Evolutionary conservation across 306 rosid genomes (phyloP), one percentile per base, ranked within the genome.

Genomic region (Rubus idaeus): DNA sequence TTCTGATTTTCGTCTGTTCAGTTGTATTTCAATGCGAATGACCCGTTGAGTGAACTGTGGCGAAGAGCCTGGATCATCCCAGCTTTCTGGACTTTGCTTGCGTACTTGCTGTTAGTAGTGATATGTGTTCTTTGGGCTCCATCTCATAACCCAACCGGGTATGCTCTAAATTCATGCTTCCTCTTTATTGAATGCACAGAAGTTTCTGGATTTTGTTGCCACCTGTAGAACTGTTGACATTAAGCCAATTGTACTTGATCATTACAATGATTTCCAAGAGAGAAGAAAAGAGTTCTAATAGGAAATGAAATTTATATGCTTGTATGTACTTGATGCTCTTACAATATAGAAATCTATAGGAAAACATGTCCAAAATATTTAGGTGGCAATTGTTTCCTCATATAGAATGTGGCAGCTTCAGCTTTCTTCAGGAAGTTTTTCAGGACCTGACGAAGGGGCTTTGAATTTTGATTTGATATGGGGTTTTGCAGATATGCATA

Each of bases 101-200:
- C 93, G 3, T 91, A 82, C 69, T 51, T 81, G 26, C 85, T 91
- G 71, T 70, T 91, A 81, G 77, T 68, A 21, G 89, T 89, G 78
- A 91, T 91, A 51, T 85, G 93, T 68, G 51, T 79, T 84, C 96
- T 87, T n/a, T 91, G 91, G 96, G 93, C 80, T 67, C 96, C 96
- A 56, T 85, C 93, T 67, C 88, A 80, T 57, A 87, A 88, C 78
- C 96, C 93, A 23, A 91, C 93, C n/a, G 84, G 93, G 96, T 89
- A 87, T 13, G 21, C 57, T 53, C 55, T 23, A 7, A 21, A 46
- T 56, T 47, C 75, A 76, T 67, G 51, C 75, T 39, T 60, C 45
- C 50, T 50, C 46, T 20, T 8, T 6, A 60, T 61, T 46, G 57
- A 75, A 21, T 70, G 5, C 39, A 8, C 37, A 23, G 26, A 23